Base-by-base conservation (phyloP, 208 protist species). In the Entamoeba dispar region DNA sequence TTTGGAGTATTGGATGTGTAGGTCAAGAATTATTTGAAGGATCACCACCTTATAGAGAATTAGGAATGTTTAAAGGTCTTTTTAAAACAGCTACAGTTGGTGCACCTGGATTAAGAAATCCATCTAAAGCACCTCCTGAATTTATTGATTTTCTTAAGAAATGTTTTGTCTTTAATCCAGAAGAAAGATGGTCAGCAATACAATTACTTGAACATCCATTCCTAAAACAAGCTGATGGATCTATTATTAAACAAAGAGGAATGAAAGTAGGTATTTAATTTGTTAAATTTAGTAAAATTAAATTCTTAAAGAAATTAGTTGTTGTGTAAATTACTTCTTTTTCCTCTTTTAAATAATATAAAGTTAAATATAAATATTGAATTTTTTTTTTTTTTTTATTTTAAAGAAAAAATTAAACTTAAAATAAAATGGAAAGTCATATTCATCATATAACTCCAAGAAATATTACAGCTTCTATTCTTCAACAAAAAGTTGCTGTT, bases 1-100 rank as follows among this genome's bases (percentile, higher is more conserved):
- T 93, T 22, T 93, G 69, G 50, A 69, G 61, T 50, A 50, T 93
- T 51, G 93, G 93, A 14, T 52, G 92, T 7, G 93, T 93, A 22
- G 43, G 4, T 2, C 92, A 92, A 43, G 93, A 93, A 27, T 91
- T 93, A 49, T 77, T 77, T 77, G 61, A 77, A 27, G 61, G 61
- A 10, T 38, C 17, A 7, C 61, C 61, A 34, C 61, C 61, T 10
- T 77, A 77, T 19, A 77, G 61, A 77, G 61, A 77, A 34, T 77
- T 77, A 19, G 61, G 61, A 34, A 77, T 77, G 61, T 10, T 77
- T 7, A 77, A 77, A 34, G 61, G 61, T 22, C n/a, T 77, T 22
- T 77, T 77, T 19, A 77, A 77, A 77, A 34, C n/a, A 77, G 61
- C 61, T 19, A 77, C 61, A 7, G 61, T 77, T 77, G 61, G 61